These are phyloP conservation scores for Solanum gandarillasii DNA, from an alignment of 257 asterid genomes.

Conservation along the genomic window DNA sequence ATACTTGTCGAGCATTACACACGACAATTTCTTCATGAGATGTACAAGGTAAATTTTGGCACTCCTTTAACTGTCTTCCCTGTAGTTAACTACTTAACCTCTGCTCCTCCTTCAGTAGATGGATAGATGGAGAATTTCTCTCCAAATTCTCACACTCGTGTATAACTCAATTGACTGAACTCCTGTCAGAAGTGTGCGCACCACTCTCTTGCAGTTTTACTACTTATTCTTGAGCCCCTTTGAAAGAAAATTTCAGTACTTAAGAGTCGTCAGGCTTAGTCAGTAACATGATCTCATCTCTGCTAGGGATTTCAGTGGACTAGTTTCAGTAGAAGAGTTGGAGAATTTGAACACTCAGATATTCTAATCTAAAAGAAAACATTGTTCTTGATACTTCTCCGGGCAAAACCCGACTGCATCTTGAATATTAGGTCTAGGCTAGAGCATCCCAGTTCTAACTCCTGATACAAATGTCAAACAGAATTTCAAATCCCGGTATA, in stretches of 20 bases:
- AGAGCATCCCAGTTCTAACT: neutral
- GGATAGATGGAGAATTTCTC: neutral
- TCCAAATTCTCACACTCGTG: neutral
- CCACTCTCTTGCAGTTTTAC: neutral
- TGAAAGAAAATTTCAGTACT: neutral
- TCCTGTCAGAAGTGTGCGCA: neutral
- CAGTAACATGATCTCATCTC: neutral
- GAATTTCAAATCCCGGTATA: neutral
- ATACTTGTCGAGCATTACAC: slow-evolving; percentile 78
- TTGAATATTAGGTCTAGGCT: neutral
- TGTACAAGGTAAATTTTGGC: slow-evolving; percentile 66
- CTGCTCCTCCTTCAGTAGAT: neutral
- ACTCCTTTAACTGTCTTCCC: neutral
- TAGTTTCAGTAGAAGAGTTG: neutral
- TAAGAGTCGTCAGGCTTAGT: neutral
- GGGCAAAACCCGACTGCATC: neutral
- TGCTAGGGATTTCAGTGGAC: neutral
- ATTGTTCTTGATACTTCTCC: neutral
- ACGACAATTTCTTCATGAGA: slow-evolving; percentile 85
- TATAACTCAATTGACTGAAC: neutral
- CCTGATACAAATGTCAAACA: neutral
- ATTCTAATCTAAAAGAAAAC: neutral
- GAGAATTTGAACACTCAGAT: neutral
- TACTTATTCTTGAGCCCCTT: neutral
- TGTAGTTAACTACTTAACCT: neutral